These are phyloP conservation scores for Simplicillium aogashimaense DNA, from an alignment of 2,329 filamentous ascomycete species.

Conservation along the genomic window DNA sequence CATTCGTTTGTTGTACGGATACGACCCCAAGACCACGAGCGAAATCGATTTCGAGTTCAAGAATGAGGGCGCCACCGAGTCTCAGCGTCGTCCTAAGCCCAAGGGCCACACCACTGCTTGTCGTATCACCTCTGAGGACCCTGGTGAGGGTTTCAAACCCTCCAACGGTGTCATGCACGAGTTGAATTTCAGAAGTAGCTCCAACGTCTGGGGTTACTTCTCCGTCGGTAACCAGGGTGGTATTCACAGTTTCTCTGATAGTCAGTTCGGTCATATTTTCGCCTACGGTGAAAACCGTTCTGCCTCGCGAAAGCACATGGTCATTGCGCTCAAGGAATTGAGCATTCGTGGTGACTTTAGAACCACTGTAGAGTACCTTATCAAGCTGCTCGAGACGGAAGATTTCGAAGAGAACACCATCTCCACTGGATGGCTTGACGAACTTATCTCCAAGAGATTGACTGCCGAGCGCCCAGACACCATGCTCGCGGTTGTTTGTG, in stretches of 20 bases:
- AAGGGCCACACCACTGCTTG: constrained; percentile 98
- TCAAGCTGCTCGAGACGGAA: constrained; percentile 96
- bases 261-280: constrained; percentile 98
- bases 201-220: constrained; percentile 99
- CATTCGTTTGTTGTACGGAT: constrained; percentile 91
- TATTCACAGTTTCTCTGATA: constrained; percentile 99
- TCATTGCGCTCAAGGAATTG: constrained; percentile 93
- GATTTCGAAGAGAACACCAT: constrained; percentile 99
- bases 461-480: constrained; percentile 92
- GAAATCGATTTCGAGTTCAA: constrained; percentile 97
- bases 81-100: constrained; percentile 80
- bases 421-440: constrained; percentile 96
- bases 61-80: constrained; percentile 69
- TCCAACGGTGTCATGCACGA: constrained; percentile 99
- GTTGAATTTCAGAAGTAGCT: constrained; percentile 96
- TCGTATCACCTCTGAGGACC: constrained; percentile 98
- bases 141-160: constrained; percentile 98
- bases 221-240: constrained; percentile 93
- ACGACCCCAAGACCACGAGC: constrained; percentile 76
- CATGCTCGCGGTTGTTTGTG: constrained; percentile 88
- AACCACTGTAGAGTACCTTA: constrained; percentile 96
- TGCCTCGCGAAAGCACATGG: constrained; percentile 97
- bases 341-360: constrained; percentile 99
- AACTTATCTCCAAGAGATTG: constrained; percentile 95
- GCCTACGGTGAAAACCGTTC: constrained; percentile 96